A percentile compares a stretch with the other conserved stretches of the same genome.
Evolutionary conservation across 106 monocot genomes (phyloP).

Genomic region (Dioscorea zingiberensis): DNA sequence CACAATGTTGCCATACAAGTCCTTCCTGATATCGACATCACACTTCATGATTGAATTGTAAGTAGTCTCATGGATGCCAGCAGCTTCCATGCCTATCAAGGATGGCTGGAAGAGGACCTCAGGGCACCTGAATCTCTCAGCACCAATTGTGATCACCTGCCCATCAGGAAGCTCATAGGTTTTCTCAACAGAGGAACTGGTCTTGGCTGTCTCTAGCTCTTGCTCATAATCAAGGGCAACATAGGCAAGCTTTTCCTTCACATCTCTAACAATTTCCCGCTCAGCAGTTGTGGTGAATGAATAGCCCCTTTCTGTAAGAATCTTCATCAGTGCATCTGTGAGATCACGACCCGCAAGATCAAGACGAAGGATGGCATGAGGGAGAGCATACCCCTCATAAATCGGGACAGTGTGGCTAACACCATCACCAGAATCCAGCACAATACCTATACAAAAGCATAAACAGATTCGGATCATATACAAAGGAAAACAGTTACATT

Average conservation of each 20-base stretch:
- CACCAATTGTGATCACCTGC: conserved; percentile 23
- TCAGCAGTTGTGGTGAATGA: conserved; percentile 30
- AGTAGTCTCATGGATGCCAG: conserved; percentile 27
- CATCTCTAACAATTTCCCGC: conserved; percentile 27
- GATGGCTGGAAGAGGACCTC: conserved; percentile 37
- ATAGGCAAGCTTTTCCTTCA: conserved; percentile 31
- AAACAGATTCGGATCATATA: background rate
- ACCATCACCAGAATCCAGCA: conserved; percentile 34
- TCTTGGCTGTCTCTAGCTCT: conserved; percentile 22
- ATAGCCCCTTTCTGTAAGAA: conserved; percentile 26
- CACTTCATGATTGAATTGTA: conserved; percentile 39
- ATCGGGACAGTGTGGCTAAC: conserved; percentile 30
- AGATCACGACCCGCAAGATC: conserved; percentile 30
- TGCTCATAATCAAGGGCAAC: conserved; percentile 29
- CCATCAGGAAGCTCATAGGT: conserved; percentile 27
- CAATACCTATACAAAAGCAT: conserved; percentile 13
- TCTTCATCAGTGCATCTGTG: conserved; percentile 23
- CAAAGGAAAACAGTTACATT: background rate
- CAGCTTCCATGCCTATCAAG: conserved; percentile 28
- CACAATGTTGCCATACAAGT: conserved; percentile 26
- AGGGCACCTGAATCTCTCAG: conserved; percentile 29
- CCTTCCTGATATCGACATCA: conserved; percentile 32
- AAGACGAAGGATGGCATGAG: conserved; percentile 22
- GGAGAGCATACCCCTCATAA: conserved; percentile 26
- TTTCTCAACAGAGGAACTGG: conserved; percentile 19